These are phyloP conservation scores for Centrapalus pauciflorus DNA, from an alignment of 129 eudicot genomes.

Conservation along the genomic window DNA sequence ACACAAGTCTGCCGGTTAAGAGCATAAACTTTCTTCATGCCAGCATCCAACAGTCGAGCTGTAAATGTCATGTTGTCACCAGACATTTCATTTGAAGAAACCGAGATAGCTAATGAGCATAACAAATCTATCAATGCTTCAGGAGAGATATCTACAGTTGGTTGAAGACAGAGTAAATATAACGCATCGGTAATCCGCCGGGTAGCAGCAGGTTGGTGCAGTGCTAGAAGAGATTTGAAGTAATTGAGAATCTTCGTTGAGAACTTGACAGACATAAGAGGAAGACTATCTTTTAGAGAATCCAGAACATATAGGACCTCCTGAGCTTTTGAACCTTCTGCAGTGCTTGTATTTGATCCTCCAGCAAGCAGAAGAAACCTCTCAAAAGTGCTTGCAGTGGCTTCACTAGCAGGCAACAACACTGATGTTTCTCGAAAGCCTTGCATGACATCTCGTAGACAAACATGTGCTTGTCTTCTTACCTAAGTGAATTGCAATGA, in stretches of 20 bases:
- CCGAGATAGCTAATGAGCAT: conserved; percentile 55
- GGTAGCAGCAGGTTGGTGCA: conserved; percentile 64
- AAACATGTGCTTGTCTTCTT: conserved; percentile 61
- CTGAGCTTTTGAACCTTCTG: conserved; percentile 77
- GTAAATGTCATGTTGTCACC: conserved; percentile 88
- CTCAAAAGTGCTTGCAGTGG: conserved; percentile 59
- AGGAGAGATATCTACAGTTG: conserved; percentile 56
- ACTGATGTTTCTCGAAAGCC: conserved; percentile 45
- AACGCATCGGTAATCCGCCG: conserved; percentile 73
- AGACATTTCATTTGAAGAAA: conserved; percentile 63
- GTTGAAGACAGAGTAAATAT: conserved; percentile 56
- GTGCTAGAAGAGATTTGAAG: conserved; percentile 65
- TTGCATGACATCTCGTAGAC: conserved; percentile 61
- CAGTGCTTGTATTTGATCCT: conserved; percentile 48
- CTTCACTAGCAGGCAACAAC: conserved; percentile 83
- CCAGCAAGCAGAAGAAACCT: conserved; percentile 84
- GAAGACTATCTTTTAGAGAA: conserved; percentile 68
- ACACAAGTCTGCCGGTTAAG: conserved; percentile 71
- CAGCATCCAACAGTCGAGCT: conserved; percentile 76
- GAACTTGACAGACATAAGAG: conserved; percentile 62
- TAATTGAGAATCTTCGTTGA: conserved; percentile 60
- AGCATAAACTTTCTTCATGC: conserved; percentile 63
- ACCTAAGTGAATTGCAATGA: conserved; percentile 38
- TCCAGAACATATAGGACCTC: conserved; percentile 76
- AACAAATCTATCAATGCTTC: conserved; percentile 69